Percentiles rank a stretch among this genome's conserved stretches.
These are phyloP conservation scores for Kockovaella imperatae DNA, from an alignment of 768 basidiomycete genomes.

Conservation along the genomic window DNA sequence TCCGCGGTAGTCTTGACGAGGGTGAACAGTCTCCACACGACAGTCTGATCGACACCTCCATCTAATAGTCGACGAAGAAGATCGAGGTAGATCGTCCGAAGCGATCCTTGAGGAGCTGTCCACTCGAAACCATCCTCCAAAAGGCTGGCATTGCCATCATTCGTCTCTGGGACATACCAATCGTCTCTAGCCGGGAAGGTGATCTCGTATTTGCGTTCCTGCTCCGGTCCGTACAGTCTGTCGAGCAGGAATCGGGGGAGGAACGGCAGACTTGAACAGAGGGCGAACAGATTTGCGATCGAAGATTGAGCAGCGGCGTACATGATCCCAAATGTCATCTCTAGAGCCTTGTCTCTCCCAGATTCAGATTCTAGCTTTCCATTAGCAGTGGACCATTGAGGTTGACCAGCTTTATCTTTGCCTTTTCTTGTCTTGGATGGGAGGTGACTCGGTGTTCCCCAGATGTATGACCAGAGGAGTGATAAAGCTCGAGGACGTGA, in stretches of 20 bases:
- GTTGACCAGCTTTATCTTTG: conserved; percentile 12
- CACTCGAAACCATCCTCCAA: conserved; percentile 11
- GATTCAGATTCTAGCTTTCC: conserved; percentile 6
- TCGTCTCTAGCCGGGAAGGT: conserved; percentile 28
- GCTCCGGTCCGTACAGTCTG: conserved; percentile 15
- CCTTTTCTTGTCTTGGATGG: conserved; percentile 8
- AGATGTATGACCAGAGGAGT: conserved; percentile 23
- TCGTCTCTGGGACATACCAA: conserved; percentile 9
- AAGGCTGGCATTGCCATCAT: too few relatives aligned
- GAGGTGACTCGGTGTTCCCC: conserved; percentile 4
- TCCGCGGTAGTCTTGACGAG: conserved; percentile 12
- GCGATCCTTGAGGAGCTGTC: conserved; percentile 7
- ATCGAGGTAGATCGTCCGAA: conserved; percentile 23
- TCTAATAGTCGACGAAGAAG: conserved; percentile 31
- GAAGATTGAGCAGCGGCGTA: conserved; percentile 18
- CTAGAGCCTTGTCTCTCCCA: conserved; percentile 4
- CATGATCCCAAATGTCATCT: conserved; percentile 15
- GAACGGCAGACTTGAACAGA: conserved; percentile 16
- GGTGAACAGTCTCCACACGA: conserved; percentile 33
- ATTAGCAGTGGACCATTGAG: not conserved
- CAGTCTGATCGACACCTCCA: conserved; percentile 28
- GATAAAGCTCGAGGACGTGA: conserved; percentile 10
- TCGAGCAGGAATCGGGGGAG: conserved; percentile 17
- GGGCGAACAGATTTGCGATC: conserved; percentile 17
- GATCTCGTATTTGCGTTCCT: conserved; percentile 20